Conservation (phyloP, 768 basidiomycete species). For the Vararia minispora region DNA sequence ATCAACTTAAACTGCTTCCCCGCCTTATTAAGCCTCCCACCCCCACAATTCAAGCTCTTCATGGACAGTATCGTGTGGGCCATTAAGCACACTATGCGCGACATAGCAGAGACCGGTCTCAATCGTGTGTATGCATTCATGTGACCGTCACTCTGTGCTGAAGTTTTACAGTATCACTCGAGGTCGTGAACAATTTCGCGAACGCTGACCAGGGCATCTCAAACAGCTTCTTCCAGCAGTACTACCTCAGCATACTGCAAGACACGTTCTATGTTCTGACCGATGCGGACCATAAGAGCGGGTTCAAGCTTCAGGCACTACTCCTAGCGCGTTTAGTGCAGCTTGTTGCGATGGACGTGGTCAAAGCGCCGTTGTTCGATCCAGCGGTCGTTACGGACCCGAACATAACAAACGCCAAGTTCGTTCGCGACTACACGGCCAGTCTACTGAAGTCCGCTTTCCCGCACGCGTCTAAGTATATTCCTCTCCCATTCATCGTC, state of each 20-base stretch:
- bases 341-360: constrained; percentile 71
- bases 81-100: constrained; percentile 99
- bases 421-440: constrained; percentile 77
- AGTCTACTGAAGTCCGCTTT: constrained; percentile 83
- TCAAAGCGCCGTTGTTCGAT: constrained; percentile 80
- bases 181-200: constrained; percentile 94
- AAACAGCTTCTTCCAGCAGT: constrained; percentile 94
- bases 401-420: constrained; percentile 63
- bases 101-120: constrained; percentile 87
- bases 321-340: constrained; percentile 92
- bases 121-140: constrained; percentile 51
- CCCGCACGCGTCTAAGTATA: constrained; percentile 82
- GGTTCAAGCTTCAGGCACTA: constrained; percentile 90
- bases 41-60: constrained; percentile 89
- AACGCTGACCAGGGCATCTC: constrained; percentile 65
- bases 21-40: constrained; percentile 80
- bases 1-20: constrained; percentile 95
- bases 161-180: constrained; percentile 75
- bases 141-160: no score
- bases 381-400: constrained; percentile 60
- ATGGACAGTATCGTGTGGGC: constrained; percentile 99
- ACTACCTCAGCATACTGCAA: constrained; percentile 85
- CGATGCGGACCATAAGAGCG: constrained; percentile 97
- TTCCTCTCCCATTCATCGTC: constrained; percentile 8
- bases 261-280: constrained; percentile 97